A percentile compares a stretch with the other conserved stretches of the same genome.
These are phyloP conservation scores for Helotiales sp. DNA, from an alignment of 2,329 filamentous ascomycete species.

Conservation along the genomic window DNA sequence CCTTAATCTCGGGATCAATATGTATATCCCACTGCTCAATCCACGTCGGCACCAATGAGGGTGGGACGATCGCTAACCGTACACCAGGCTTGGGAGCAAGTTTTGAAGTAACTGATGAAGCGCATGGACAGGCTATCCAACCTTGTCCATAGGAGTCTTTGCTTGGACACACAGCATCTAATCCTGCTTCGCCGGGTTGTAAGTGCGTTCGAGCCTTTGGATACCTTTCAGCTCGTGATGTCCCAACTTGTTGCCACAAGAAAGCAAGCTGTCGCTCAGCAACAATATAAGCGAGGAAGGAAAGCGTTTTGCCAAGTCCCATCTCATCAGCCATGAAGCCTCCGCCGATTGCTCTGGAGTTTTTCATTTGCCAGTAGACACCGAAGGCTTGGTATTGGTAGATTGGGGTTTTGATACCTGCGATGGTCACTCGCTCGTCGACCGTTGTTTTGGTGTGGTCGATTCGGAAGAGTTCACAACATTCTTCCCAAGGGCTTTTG, in stretches of 20 bases:
- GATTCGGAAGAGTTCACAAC: constrained; percentile 30
- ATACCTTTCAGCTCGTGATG: background rate
- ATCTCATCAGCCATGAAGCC: constrained; percentile 61
- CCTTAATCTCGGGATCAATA: constrained; percentile 17
- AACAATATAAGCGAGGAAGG: constrained; percentile 52
- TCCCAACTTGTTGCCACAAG: constrained; percentile 25
- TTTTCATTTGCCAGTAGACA: constrained; percentile 34
- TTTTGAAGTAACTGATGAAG: constrained; percentile 14
- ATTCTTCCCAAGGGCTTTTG: constrained; percentile 23
- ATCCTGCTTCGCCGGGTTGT: background rate
- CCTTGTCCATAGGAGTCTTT: background rate
- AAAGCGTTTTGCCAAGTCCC: constrained; percentile 61
- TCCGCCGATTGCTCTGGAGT: constrained; percentile 60
- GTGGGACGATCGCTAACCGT: constrained; percentile 30
- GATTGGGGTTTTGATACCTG: constrained; percentile 28
- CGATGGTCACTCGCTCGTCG: constrained; percentile 21
- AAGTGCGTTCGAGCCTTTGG: constrained; percentile 17
- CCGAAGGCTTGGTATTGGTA: constrained; percentile 35
- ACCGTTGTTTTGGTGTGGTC: constrained; percentile 17
- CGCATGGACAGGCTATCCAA: constrained; percentile 35
- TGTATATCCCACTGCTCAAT: constrained; percentile 28
- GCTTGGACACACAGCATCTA: constrained; percentile 17
- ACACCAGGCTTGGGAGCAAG: constrained; percentile 25
- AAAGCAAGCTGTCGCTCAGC: constrained; percentile 31
- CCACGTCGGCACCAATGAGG: constrained; percentile 27